A percentile compares a stretch with the other conserved stretches of the same genome.
Conservation (phyloP, 495 filamentous ascomycete genomes). For the Neurospora sp. region DNA sequence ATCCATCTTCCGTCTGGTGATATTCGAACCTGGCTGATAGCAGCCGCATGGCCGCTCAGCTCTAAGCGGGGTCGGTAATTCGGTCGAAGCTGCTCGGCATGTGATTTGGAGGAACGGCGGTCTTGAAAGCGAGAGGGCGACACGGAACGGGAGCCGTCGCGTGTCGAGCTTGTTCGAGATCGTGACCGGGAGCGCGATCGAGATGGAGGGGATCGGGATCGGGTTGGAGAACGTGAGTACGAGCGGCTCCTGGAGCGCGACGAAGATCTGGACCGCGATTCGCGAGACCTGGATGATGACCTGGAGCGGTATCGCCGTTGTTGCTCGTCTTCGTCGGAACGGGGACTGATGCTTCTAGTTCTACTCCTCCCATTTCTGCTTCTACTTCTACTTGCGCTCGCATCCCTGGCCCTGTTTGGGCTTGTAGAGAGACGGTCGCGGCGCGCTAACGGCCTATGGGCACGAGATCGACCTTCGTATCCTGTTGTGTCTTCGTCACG, state of each 20-base stretch:
- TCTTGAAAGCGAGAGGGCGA: constrained; percentile 12
- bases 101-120: constrained; percentile 1
- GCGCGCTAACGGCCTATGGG: constrained; percentile 29
- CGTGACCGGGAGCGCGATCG: constrained; percentile 16
- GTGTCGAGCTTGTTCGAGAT: constrained; percentile 17
- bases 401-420: constrained; percentile 8
- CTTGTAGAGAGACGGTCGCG: constrained; percentile 25
- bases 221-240: constrained; percentile 29
- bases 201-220: constrained; percentile 26
- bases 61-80: constrained; percentile 26
- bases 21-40: constrained; percentile 79
- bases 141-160: constrained; percentile 6
- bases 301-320: constrained; percentile 25
- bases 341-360: not conserved
- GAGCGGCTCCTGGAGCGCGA: constrained; percentile 15
- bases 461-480: not conserved
- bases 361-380: constrained; percentile 10
- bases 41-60: constrained; percentile 64
- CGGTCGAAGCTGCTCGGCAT: constrained; percentile 14
- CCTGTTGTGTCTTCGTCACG: not conserved
- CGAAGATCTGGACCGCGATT: constrained; percentile 13
- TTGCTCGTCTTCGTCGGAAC: constrained; percentile 11
- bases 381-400: constrained; percentile 15
- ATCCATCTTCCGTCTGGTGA: constrained; percentile 85
- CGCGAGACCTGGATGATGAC: constrained; percentile 11